These are phyloP conservation scores for Carallia pectinifolia DNA, from an alignment of 345 rosid species.

Conservation along the genomic window DNA sequence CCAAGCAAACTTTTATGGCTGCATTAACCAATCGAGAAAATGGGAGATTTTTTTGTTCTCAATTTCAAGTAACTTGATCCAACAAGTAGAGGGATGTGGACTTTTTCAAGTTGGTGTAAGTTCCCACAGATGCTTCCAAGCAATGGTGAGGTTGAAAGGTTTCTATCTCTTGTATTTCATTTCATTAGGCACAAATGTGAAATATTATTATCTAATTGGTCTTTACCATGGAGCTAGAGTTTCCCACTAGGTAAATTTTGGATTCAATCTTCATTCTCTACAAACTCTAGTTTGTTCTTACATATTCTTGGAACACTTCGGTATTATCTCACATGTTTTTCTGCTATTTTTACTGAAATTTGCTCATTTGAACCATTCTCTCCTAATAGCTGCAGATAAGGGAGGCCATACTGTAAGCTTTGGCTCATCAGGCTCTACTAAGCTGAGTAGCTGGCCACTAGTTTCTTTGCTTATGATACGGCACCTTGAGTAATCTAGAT, in stretches of 20 bases:
- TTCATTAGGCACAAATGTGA: background rate
- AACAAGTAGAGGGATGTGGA: too few relatives aligned
- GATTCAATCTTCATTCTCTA: too few relatives aligned
- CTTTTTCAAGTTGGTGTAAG: too few relatives aligned
- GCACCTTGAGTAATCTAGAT: conserved; percentile 37
- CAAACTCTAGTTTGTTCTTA: background rate
- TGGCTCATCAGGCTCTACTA: conserved; percentile 30
- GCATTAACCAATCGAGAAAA: too few relatives aligned
- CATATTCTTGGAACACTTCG: background rate
- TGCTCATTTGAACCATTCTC: conserved; percentile 3
- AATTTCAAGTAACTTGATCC: too few relatives aligned
- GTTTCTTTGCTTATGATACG: conserved; percentile 3
- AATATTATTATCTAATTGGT: background rate
- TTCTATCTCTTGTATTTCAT: background rate
- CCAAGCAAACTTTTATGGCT: too few relatives aligned
- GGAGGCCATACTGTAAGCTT: conserved; percentile 81
- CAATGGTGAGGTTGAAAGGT: background rate
- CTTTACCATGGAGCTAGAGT: too few relatives aligned
- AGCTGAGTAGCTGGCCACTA: background rate
- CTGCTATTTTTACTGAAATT: background rate
- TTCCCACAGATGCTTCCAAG: too few relatives aligned
- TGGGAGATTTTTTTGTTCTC: too few relatives aligned
- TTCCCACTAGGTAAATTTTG: too few relatives aligned
- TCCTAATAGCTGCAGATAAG: conserved; percentile 47
- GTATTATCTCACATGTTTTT: too few relatives aligned